phyloP scores from a whole-genome alignment of 768 basidiomycete species.

The Pisolithus albus region DNA sequence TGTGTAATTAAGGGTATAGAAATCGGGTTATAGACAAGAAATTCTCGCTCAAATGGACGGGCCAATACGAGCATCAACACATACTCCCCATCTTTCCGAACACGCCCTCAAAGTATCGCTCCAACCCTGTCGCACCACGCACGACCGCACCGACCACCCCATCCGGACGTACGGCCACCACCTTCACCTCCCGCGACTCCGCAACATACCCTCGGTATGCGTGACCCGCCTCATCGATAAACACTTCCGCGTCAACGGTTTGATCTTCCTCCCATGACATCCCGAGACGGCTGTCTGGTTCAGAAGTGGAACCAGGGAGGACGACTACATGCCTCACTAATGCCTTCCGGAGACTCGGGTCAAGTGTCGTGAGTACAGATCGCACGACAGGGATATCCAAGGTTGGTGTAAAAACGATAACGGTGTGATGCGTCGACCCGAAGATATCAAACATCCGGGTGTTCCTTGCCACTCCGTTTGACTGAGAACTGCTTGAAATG shows the following conservation, averaged over 20 bases:
- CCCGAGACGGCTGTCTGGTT: background rate
- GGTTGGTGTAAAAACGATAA: conserved; percentile 32
- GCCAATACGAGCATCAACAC: too few species aligned
- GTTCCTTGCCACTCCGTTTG: too few species aligned
- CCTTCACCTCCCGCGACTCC: background rate
- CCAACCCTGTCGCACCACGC: background rate
- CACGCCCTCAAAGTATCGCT: conserved; percentile 9
- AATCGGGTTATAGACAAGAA: too few species aligned
- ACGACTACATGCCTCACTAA: background rate
- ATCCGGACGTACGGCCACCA: conserved; percentile 34
- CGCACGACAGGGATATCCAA: background rate
- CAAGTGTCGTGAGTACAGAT: background rate
- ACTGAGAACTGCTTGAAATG: too few species aligned
- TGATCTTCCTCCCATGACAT: background rate
- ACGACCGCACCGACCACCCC: conserved; percentile 36
- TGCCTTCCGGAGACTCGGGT: background rate
- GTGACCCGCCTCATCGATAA: background rate
- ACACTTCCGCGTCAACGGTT: background rate
- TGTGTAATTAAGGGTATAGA: too few species aligned
- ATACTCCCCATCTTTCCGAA: conserved; percentile 1
- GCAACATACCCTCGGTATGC: background rate
- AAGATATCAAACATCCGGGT: background rate
- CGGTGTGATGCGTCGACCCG: conserved; percentile 28
- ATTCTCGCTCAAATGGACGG: too few species aligned
- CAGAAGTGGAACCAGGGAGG: background rate